Percentiles rank a stretch among this genome's conserved stretches.
These are phyloP conservation scores for Opeltia flavorubescens DNA, from an alignment of 495 filamentous ascomycete species.

Conservation along the genomic window DNA sequence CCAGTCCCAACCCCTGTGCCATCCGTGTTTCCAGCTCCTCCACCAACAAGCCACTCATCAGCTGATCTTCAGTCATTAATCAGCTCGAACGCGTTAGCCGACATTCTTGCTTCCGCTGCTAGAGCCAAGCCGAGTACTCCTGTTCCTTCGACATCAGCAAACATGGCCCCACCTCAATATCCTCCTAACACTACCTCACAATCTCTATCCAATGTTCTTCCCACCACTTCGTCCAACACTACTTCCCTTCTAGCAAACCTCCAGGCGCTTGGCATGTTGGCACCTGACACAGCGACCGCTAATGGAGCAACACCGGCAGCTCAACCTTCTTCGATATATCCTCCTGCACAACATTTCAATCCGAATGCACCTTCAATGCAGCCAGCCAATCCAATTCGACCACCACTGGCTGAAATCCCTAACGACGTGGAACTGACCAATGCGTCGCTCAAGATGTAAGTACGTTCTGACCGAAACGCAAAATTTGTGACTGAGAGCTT, in stretches of 20 bases:
- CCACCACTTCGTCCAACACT: conserved; percentile 18
- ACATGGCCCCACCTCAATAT: background rate
- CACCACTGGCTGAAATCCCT: conserved; percentile 7
- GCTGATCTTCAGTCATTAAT: conserved; percentile 28
- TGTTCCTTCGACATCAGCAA: conserved; percentile 6
- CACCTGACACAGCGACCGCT: conserved; percentile 19
- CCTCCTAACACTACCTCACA: conserved; percentile 20
- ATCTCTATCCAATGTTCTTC: conserved; percentile 18
- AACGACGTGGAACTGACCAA: conserved; percentile 56
- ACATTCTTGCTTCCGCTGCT: conserved; percentile 34
- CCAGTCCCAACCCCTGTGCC: conserved; percentile 13
- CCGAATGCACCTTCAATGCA: conserved; percentile 10
- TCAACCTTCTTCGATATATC: conserved; percentile 21
- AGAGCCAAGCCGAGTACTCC: conserved; percentile 24
- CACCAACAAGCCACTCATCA: conserved; percentile 17
- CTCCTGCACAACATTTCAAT: conserved; percentile 14
- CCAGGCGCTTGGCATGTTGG: conserved; percentile 33
- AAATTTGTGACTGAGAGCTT: conserved; percentile 17
- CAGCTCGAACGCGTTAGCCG: conserved; percentile 34
- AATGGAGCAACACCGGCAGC: conserved; percentile 14
- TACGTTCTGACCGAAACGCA: conserved; percentile 12
- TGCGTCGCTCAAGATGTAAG: conserved; percentile 68
- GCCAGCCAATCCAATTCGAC: conserved; percentile 9
- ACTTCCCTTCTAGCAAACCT: conserved; percentile 34
- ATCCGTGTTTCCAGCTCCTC: conserved; percentile 16